These are phyloP conservation scores for Luffa acutangula DNA, from an alignment of 306 rosid genomes.

Conservation along the genomic window DNA sequence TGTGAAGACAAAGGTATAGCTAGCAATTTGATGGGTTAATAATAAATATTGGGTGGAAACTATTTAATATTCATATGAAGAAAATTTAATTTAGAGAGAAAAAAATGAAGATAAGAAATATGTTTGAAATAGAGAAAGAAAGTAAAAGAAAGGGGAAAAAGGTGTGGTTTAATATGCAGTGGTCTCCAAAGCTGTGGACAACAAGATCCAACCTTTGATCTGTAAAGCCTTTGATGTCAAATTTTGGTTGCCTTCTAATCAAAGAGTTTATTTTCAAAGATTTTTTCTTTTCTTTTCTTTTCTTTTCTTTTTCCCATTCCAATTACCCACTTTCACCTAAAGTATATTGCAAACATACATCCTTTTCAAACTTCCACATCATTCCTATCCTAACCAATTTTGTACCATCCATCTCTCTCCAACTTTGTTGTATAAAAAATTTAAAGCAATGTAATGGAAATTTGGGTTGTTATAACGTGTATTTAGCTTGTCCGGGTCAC, in stretches of 20 bases:
- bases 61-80: not conserved
- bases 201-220: conserved; percentile 68
- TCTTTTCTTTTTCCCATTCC: not conserved
- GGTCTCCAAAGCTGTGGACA: conserved; percentile 89
- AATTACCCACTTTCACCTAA: conserved; percentile 13
- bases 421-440: not conserved
- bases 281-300: not conserved
- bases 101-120: not conserved
- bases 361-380: conserved; percentile 11
- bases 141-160: conserved; percentile 25
- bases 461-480: not conserved
- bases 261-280: conserved; percentile 1
- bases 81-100: not conserved
- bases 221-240: conserved; percentile 41
- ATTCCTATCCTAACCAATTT: not conserved
- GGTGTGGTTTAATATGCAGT: conserved; percentile 25
- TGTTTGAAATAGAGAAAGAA: not conserved
- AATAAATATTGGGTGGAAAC: not conserved
- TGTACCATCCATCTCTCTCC: not conserved
- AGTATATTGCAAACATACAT: conserved; percentile 2
- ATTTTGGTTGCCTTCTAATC: conserved; percentile 6
- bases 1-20: not conserved
- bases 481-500: too few relatives aligned
- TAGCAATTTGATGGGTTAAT: not conserved
- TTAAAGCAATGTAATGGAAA: not conserved